Evolutionary conservation across 179 eudicot genomes (phyloP).

Genomic region (Spinacia oleracea): DNA sequence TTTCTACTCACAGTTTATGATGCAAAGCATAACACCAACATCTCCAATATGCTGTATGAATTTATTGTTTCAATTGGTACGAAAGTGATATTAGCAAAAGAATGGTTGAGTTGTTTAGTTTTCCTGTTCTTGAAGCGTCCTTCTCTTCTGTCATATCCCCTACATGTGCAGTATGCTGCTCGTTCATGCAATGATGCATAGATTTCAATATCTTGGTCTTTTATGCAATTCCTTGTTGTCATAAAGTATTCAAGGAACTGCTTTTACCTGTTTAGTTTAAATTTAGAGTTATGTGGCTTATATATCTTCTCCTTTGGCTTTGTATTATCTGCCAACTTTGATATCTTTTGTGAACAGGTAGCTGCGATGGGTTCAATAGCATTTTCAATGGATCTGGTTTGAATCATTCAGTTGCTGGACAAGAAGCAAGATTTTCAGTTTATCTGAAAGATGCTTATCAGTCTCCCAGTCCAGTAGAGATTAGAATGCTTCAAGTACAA

Average conservation of each 20-base stretch:
- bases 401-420: conserved; percentile 76
- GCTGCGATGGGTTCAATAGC: conserved; percentile 67
- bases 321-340: no score
- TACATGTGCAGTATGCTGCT: no score
- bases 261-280: not conserved
- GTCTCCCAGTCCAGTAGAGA: conserved; percentile 74
- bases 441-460: conserved; percentile 69
- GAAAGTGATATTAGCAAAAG: not conserved
- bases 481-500: conserved; percentile 60
- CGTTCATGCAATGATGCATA: not conserved
- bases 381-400: conserved; percentile 85
- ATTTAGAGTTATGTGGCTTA: not conserved
- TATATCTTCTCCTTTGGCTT: no score
- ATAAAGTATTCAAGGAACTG: not conserved
- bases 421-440: conserved; percentile 62
- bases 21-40: conserved; percentile 53
- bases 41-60: conserved; percentile 67
- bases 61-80: conserved; percentile 75
- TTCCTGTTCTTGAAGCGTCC: not conserved
- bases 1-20: conserved; percentile 65
- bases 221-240: not conserved
- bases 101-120: not conserved
- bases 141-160: not conserved
- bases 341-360: conserved; percentile 50
- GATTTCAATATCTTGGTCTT: not conserved